phyloP scores from a whole-genome alignment of 2,329 filamentous ascomycete genomes.

The Chaetomium sp. region DNA sequence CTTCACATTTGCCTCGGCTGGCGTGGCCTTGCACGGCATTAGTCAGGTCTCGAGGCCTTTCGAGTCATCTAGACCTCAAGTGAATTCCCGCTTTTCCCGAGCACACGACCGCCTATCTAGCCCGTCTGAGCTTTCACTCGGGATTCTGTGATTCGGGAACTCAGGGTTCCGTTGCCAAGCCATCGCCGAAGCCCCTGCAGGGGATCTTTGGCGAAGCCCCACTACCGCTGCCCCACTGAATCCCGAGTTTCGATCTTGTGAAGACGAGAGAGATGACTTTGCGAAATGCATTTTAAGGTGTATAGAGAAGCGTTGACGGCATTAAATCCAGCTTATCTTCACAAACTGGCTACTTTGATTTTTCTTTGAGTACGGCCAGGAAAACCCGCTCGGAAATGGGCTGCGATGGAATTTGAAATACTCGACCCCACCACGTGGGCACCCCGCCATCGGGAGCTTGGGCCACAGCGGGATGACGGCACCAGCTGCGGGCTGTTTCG shows the following conservation, averaged over 20 bases:
- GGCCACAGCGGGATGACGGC: slow-evolving; percentile 5
- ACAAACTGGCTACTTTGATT: too few relatives aligned
- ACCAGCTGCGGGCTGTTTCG: background rate
- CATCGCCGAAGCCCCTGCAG: slow-evolving; percentile 1
- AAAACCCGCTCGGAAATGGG: background rate
- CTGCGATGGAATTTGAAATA: too few relatives aligned
- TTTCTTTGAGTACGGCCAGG: background rate
- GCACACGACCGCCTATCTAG: too few relatives aligned
- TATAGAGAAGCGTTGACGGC: too few relatives aligned
- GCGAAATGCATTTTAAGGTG: too few relatives aligned
- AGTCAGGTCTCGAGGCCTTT: background rate
- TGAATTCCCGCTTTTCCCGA: too few relatives aligned
- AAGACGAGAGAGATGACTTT: too few relatives aligned
- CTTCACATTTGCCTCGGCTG: too few relatives aligned
- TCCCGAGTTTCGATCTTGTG: background rate
- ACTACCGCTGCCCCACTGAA: background rate
- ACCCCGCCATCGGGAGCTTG: slow-evolving; percentile 4
- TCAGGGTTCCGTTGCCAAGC: background rate
- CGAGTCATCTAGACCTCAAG: too few relatives aligned
- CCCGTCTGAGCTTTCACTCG: too few relatives aligned
- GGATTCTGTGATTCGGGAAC: too few relatives aligned
- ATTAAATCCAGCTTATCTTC: too few relatives aligned
- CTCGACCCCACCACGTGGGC: slow-evolving; percentile 8
- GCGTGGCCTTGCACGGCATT: background rate
- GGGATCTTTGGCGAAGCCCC: slow-evolving; percentile 9